Evolutionary conservation across 306 rosid species (phyloP).

Genomic region (Astragalus glycyphyllos): DNA sequence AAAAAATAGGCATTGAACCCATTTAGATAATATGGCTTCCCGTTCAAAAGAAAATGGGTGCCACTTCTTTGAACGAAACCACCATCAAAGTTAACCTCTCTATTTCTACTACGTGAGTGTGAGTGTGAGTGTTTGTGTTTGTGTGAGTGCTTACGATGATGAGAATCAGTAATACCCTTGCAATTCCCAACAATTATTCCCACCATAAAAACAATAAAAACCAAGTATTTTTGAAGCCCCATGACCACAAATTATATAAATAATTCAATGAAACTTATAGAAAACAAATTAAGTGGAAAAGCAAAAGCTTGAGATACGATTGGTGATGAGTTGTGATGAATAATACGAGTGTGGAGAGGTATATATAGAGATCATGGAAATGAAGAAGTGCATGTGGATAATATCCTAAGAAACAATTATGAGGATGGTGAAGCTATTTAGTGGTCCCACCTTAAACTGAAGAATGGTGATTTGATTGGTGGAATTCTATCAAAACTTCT

Average conservation of each 20-base stretch:
- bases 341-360: background rate
- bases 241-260: no score
- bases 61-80: conserved; percentile 46
- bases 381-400: background rate
- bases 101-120: no score
- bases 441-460: conserved; percentile 12
- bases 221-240: conserved; percentile 18
- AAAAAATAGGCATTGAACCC: conserved; percentile 70
- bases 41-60: conserved; percentile 48
- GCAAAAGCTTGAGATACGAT: conserved; percentile 7
- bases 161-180: background rate
- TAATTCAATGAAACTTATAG: background rate
- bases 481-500: background rate
- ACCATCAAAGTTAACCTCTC: background rate
- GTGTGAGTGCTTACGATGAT: conserved; percentile 9
- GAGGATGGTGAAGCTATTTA: background rate
- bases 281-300: background rate
- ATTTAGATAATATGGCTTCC: conserved; percentile 47
- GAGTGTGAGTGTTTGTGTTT: no score
- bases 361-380: background rate
- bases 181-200: conserved; percentile 35
- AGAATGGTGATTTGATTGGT: conserved; percentile 5
- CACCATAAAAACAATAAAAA: background rate
- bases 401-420: background rate
- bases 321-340: background rate